Conservation (phyloP, 2,329 filamentous ascomycete genomes). For the Venturia pyrina region DNA sequence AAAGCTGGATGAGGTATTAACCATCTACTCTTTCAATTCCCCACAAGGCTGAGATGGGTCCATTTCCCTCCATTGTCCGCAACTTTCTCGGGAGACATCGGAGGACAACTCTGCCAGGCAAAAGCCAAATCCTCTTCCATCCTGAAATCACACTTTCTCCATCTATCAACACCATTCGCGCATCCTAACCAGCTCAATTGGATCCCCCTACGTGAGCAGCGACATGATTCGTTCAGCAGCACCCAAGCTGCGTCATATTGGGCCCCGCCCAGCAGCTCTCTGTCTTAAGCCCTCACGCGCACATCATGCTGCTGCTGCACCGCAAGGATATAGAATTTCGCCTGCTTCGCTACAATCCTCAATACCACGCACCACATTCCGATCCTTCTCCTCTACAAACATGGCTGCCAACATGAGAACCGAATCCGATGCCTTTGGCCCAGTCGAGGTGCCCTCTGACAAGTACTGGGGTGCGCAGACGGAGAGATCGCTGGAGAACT, state of each 20-base stretch:
- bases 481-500: slow-evolving; percentile 91
- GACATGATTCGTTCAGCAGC: slow-evolving; percentile 13
- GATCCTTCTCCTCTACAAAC: slow-evolving; percentile 20
- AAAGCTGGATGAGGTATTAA: background rate
- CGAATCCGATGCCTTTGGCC: slow-evolving; percentile 96
- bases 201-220: background rate
- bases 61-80: background rate
- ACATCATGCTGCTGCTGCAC: background rate
- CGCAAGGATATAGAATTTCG: background rate
- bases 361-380: background rate
- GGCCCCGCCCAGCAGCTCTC: background rate
- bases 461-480: slow-evolving; percentile 99
- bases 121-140: background rate
- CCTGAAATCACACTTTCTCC: background rate
- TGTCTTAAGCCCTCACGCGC: background rate
- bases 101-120: background rate
- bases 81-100: background rate
- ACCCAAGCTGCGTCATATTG: slow-evolving; percentile 10
- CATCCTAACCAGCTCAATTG: slow-evolving; percentile 1
- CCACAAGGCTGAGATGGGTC: background rate
- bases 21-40: background rate
- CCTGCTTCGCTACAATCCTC: background rate
- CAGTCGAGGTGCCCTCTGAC: slow-evolving; percentile 82
- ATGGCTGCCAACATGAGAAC: slow-evolving; percentile 50
- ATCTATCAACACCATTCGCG: background rate